Evolutionary conservation across 352 stramenopile species (phyloP).

Genomic region (Phytophthora quininea): DNA sequence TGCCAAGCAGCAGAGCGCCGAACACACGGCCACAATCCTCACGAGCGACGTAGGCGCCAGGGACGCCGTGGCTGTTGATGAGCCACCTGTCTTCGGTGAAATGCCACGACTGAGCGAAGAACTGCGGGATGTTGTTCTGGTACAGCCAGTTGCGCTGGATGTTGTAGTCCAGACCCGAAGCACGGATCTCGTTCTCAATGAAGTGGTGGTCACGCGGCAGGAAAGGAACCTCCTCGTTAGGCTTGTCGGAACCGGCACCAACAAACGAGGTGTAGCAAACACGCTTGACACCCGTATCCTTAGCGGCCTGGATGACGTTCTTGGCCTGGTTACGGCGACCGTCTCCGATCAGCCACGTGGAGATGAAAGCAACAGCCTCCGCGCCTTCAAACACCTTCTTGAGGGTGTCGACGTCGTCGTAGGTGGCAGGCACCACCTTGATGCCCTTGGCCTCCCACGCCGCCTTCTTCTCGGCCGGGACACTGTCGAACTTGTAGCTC

Average conservation of each 20-base stretch:
- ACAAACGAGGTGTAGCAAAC: slow-evolving; percentile 15
- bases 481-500: slow-evolving; percentile 17
- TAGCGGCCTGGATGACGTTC: slow-evolving; percentile 11
- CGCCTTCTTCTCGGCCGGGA: slow-evolving; percentile 15
- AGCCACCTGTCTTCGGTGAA: slow-evolving; percentile 16
- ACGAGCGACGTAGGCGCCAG: slow-evolving; percentile 16
- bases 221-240: slow-evolving; percentile 12
- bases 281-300: slow-evolving; percentile 12
- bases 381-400: slow-evolving; percentile 19
- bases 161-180: slow-evolving; percentile 12
- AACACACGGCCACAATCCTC: slow-evolving; percentile 26
- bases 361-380: slow-evolving; percentile 17
- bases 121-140: slow-evolving; percentile 12
- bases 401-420: slow-evolving; percentile 6
- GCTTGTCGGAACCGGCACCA: not conserved
- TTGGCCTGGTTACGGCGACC: slow-evolving; percentile 7
- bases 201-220: slow-evolving; percentile 13
- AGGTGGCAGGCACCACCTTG: slow-evolving; percentile 2
- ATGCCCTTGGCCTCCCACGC: not conserved
- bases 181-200: slow-evolving; percentile 10
- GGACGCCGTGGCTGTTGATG: slow-evolving; percentile 8
- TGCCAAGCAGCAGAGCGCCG: slow-evolving; percentile 5
- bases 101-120: slow-evolving; percentile 14
- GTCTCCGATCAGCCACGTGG: slow-evolving; percentile 15
- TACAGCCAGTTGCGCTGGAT: slow-evolving; percentile 18